Percentiles rank a stretch among this genome's conserved stretches.
Evolutionary conservation across 1,284 basidiomycete species (phyloP).

Genomic region (Omphalotus olearius): DNA sequence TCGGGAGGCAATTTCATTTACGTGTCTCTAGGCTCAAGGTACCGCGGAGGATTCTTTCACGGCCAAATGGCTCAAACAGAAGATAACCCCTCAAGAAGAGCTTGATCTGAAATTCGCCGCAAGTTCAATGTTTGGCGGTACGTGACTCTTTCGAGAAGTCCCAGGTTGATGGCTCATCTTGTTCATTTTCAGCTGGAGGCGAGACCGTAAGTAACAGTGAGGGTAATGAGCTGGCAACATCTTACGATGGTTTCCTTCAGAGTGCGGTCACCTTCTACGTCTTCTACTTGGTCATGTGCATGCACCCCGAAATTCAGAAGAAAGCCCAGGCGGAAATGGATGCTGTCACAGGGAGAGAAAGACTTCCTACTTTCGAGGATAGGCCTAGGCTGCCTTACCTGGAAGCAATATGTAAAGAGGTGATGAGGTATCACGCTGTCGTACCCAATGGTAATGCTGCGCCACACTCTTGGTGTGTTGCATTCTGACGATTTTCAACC

Average conservation of each 20-base stretch:
- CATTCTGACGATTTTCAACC: neutral
- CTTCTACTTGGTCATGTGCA: slow-evolving; percentile 36
- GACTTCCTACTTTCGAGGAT: slow-evolving; percentile 38
- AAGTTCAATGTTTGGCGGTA: slow-evolving; percentile 23
- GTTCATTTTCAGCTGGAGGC: slow-evolving; percentile 15
- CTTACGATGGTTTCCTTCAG: slow-evolving; percentile 2
- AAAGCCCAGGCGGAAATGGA: slow-evolving; percentile 39
- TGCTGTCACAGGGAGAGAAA: slow-evolving; percentile 30
- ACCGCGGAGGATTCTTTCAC: slow-evolving; percentile 16
- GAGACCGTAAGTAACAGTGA: slow-evolving; percentile 17
- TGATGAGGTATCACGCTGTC: slow-evolving; percentile 32
- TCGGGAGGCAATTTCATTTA: neutral
- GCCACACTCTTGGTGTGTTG: neutral
- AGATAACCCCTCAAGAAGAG: slow-evolving; percentile 14
- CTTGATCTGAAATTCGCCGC: slow-evolving; percentile 19
- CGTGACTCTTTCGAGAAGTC: slow-evolving; percentile 2
- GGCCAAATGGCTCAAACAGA: slow-evolving; percentile 13
- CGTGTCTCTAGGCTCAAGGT: slow-evolving; percentile 8
- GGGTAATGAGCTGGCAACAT: neutral
- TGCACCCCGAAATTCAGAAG: slow-evolving; percentile 33
- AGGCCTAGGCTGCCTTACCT: slow-evolving; percentile 34
- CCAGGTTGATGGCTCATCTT: neutral
- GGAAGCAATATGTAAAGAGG: slow-evolving; percentile 38
- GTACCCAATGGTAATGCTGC: slow-evolving; percentile 20
- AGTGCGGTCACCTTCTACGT: slow-evolving; percentile 18